Conservation (phyloP, 805 yeast species). For the Candida takata region DNA sequence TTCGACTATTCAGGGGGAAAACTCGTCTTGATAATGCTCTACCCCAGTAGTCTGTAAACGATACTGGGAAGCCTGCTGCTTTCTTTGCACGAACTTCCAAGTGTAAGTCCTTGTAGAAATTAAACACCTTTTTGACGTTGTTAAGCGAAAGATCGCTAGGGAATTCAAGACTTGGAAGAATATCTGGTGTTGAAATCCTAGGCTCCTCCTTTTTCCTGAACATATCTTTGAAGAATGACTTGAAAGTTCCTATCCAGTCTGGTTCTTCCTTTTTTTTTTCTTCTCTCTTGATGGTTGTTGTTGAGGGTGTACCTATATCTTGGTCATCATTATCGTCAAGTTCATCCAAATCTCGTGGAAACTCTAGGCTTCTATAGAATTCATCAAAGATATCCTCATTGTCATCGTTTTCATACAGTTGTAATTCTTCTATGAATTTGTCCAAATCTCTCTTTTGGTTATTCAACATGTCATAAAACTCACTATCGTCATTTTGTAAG, state of each 20-base stretch:
- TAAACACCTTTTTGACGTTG: slow-evolving; percentile 28
- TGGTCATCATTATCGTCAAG: slow-evolving; percentile 2
- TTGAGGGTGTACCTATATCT: not conserved
- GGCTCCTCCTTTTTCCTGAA: slow-evolving; percentile 22
- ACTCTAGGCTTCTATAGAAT: slow-evolving; percentile 19
- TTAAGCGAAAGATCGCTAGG: slow-evolving; percentile 21
- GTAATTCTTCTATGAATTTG: slow-evolving; percentile 2
- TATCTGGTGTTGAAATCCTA: slow-evolving; percentile 8
- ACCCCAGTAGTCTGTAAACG: slow-evolving; percentile 67
- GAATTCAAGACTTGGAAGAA: slow-evolving; percentile 18
- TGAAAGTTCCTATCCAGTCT: slow-evolving; percentile 19
- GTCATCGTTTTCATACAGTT: slow-evolving; percentile 6
- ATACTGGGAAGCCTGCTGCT: slow-evolving; percentile 43
- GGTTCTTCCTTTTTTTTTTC: slow-evolving; percentile 12
- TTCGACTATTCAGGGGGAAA: slow-evolving; percentile 30
- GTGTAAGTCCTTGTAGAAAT: slow-evolving; percentile 48
- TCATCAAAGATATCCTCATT: slow-evolving; percentile 17
- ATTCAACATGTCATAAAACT: slow-evolving; percentile 20
- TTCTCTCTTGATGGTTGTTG: slow-evolving; percentile 4
- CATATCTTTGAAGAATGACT: slow-evolving; percentile 19
- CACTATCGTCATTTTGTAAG: slow-evolving; percentile 17
- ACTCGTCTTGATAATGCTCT: slow-evolving; percentile 46
- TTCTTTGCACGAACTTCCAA: slow-evolving; percentile 47
- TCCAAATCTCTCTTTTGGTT: slow-evolving; percentile 6
- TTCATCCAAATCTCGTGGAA: slow-evolving; percentile 7